Base-by-base conservation (phyloP, 108 stramenopile genomes). In the Fragilariopsis cylindrus region DNA sequence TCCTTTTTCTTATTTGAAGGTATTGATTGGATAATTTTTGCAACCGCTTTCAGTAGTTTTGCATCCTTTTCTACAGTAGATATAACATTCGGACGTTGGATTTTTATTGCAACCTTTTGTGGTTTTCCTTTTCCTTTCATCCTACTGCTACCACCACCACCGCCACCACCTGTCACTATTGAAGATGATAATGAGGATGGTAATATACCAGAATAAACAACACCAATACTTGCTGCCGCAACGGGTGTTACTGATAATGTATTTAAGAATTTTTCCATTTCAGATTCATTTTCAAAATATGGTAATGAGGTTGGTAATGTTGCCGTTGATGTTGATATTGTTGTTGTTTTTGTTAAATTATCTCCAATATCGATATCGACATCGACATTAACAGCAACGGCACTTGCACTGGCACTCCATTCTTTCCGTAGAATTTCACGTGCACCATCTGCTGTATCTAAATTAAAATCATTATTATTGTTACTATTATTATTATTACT, bases 71-170 rank as follows among this genome's bases (percentile, higher is more conserved):
- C 83, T 15, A 92, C 88, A 5, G 82, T 54, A 11, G 65, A 53
- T 30, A 72, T 70, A 62, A 92, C 80, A 18, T 83, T 85, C 0
- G 91, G 91, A 21, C 91, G 62, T 58, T 84, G 84, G 4, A 92
- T 85, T 64, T 92, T 92, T 70, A 92, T 83, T 16, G 91, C 91
- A 45, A 92, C 91, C 50, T 80, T 70, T 30, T 65, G 48, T 54
- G 53, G 62, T 44, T 67, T 40, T 0, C 84, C 86, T 53, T 70
- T 56, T 4, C 73, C 78, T 15, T 16, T 53, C 9, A 0, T 49
- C 30, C 21, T 11, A 83, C 83, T 46, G 85, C 42, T 41, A 70
- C 73, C 81, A 30, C n/a, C 80, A 82, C 73, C 81, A 30, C n/a
- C 80, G 79, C 73, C 81, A 82, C 57, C 83, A 87, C 15, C 82